phyloP scores from a whole-genome alignment of 257 asterid genomes.

The Apocynum venetum region DNA sequence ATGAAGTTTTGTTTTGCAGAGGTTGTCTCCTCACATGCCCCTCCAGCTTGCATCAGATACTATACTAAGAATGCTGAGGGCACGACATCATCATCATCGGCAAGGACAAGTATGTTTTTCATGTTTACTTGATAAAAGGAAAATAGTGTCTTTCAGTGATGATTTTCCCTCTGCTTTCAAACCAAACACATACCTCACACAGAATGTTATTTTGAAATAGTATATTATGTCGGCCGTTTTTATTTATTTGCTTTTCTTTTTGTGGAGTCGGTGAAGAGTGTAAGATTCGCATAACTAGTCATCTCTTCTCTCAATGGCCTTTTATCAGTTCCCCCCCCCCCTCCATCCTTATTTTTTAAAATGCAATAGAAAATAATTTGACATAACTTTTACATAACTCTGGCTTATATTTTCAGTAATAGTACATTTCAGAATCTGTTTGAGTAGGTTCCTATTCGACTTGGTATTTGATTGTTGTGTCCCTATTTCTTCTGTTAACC shows the following conservation, averaged over 20 bases:
- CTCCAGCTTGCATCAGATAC: conserved; percentile 89
- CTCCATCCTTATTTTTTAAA: not conserved
- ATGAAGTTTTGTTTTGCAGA: conserved; percentile 46
- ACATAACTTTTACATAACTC: not conserved
- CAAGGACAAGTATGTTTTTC: conserved; percentile 73
- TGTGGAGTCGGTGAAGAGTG: not conserved
- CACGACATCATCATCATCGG: conserved; percentile 81
- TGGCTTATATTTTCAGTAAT: not conserved
- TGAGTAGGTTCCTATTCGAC: not conserved
- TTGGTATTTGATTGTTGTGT: not conserved
- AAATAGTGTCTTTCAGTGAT: not conserved
- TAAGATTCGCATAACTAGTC: not conserved
- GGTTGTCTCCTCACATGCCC: conserved; percentile 79
- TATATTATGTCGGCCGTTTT: not conserved
- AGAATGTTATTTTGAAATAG: not conserved
- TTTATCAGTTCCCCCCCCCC: not conserved
- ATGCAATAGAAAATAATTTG: not conserved
- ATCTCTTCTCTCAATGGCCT: not conserved
- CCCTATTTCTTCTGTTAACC: not conserved
- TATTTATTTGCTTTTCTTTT: not conserved
- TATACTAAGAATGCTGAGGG: conserved; percentile 73
- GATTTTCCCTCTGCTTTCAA: not conserved
- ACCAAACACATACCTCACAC: not conserved
- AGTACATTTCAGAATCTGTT: not conserved
- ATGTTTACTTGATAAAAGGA: conserved; percentile 4